phyloP scores from a whole-genome alignment of 2,329 filamentous ascomycete species.

The Exophiala oligosperma region DNA sequence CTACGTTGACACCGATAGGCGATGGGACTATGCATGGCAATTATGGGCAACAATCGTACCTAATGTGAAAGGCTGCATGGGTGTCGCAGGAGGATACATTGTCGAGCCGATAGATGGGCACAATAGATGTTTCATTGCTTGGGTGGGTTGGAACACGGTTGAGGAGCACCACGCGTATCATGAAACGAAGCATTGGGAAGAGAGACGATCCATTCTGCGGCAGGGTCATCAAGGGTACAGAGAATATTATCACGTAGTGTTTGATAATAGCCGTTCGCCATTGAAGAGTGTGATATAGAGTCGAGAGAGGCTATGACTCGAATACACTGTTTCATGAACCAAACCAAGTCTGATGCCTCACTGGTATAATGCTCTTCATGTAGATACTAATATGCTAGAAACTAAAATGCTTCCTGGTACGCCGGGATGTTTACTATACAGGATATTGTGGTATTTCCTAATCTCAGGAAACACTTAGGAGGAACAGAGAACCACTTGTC shows the following conservation, averaged over 20 bases:
- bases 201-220: slow-evolving; percentile 32
- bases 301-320: too few species aligned
- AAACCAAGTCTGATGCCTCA: too few species aligned
- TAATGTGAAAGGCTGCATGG: slow-evolving; percentile 35
- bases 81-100: slow-evolving; percentile 36
- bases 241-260: slow-evolving; percentile 38
- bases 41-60: slow-evolving; percentile 32
- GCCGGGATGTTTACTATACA: too few species aligned
- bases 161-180: slow-evolving; percentile 39
- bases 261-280: slow-evolving; percentile 15
- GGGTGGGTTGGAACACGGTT: slow-evolving; percentile 38
- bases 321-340: too few species aligned
- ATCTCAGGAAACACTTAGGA: too few species aligned
- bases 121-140: slow-evolving; percentile 34
- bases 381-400: too few species aligned
- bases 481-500: too few species aligned
- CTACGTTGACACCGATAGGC: slow-evolving; percentile 30
- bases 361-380: too few species aligned
- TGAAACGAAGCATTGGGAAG: slow-evolving; percentile 35
- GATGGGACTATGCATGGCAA: slow-evolving; percentile 30
- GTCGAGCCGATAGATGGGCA: slow-evolving; percentile 35
- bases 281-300: slow-evolving; percentile 10
- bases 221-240: slow-evolving; percentile 34
- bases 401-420: too few species aligned
- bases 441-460: too few species aligned